Base-by-base conservation (phyloP, 805 yeast genomes). In the Huiozyma sinensis region DNA sequence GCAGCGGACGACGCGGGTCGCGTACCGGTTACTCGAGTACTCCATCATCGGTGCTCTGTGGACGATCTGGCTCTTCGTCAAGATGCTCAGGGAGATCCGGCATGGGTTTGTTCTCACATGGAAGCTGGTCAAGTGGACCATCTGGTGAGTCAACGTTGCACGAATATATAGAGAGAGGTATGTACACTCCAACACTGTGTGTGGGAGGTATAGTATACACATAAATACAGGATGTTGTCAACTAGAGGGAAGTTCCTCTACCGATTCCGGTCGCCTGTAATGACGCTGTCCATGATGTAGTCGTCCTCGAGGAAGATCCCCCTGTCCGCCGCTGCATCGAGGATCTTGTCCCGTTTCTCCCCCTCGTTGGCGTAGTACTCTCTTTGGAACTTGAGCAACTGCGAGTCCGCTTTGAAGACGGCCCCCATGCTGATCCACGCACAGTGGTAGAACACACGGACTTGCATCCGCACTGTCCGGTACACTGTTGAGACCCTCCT, bases 301-400 rank as follows among this genome's bases (percentile, higher is more conserved):
- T 40, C 42, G 30, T 67, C 71, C 42, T 69, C 72, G 36, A 69
- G 44, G 40, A 65, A 69, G 12, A 68, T 56, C 3, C 73, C 75
- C 44, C 69, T 59, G 29, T 70, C 73, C 9, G 73, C 73, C 28
- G 73, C 73, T 34, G 67, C 70, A 45, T 68, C 69, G 36, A 69
- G 43, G 27, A 67, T 53, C 39, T 53, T 60, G 33, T 55, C 56
- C 47, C 71, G 60, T 50, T 68, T 60, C n/a, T 46, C 47, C 36
- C 53, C 45, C 44, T 69, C 70, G 17, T 62, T 62, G 7, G 46
- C 52, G 46, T 60, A 64, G 32, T 61, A 52, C 38, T 64, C 57
- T 28, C 58, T 50, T 43, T 68, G 68, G 49, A 67, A 67, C 27
- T 50, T 59, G 24, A 64, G 39, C 33, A 67, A 52, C 47, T 65